A percentile compares a stretch with the other conserved stretches of the same genome.
Conservation (phyloP, 495 filamentous ascomycete genomes). For the Hyaloscypha bicolor region DNA sequence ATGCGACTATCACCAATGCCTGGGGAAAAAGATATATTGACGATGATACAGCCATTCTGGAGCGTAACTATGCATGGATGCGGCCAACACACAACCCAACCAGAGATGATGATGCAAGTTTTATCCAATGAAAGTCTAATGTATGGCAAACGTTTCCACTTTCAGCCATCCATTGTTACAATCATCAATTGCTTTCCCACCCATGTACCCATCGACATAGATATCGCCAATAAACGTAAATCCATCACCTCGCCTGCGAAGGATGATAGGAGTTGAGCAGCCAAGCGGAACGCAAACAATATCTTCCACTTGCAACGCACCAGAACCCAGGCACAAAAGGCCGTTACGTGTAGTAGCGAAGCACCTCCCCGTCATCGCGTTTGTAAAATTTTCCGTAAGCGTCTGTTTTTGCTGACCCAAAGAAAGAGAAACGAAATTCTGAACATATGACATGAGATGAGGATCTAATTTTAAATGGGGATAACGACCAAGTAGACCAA, state of each 20-base stretch:
- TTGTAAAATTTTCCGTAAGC: neutral
- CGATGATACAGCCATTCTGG: too few relatives aligned
- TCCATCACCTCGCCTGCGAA: constrained; percentile 29
- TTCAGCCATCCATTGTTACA: constrained; percentile 14
- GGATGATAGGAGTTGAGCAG: constrained; percentile 35
- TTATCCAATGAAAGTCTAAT: neutral
- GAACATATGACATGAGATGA: constrained; percentile 22
- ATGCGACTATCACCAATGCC: too few relatives aligned
- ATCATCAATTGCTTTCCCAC: constrained; percentile 29
- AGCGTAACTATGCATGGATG: too few relatives aligned
- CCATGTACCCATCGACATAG: constrained; percentile 36
- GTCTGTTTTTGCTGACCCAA: neutral
- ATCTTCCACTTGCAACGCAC: constrained; percentile 30
- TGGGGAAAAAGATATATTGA: too few relatives aligned
- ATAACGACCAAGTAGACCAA: constrained; percentile 29
- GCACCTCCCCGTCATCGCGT: neutral
- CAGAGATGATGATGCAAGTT: too few relatives aligned
- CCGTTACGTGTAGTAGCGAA: neutral
- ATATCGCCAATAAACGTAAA: constrained; percentile 36
- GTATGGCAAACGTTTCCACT: constrained; percentile 11
- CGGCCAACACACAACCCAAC: too few relatives aligned
- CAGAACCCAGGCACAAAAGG: constrained; percentile 33
- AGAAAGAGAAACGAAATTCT: too few relatives aligned
- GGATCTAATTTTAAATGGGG: constrained; percentile 29
- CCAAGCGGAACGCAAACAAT: constrained; percentile 35